phyloP scores from a whole-genome alignment of 2,329 filamentous ascomycete genomes.

The Fusarium pininemorale region DNA sequence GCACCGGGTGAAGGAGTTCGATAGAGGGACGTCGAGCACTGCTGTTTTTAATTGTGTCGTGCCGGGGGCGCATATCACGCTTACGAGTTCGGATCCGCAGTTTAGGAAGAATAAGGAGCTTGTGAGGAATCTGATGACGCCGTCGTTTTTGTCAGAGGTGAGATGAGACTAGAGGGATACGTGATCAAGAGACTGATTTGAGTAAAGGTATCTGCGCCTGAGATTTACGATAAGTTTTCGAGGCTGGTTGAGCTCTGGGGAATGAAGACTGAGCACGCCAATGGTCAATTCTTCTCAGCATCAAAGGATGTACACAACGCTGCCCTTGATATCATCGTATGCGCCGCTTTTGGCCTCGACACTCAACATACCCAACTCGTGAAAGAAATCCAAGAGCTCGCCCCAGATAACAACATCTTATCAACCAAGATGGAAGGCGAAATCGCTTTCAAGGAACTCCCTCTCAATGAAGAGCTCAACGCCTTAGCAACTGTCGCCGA shows the following conservation, averaged over 20 bases:
- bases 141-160: slow-evolving; percentile 19
- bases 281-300: slow-evolving; percentile 1
- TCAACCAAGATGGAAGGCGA: not conserved
- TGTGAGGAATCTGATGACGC: slow-evolving; percentile 29
- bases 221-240: slow-evolving; percentile 29
- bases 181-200: not conserved
- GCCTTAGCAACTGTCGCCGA: not conserved
- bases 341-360: slow-evolving; percentile 11
- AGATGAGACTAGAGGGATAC: rapidly evolving
- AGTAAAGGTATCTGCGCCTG: slow-evolving; percentile 16
- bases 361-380: slow-evolving; percentile 7
- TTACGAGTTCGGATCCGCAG: slow-evolving; percentile 19
- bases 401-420: rapidly evolving
- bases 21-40: slow-evolving; percentile 8
- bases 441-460: not conserved
- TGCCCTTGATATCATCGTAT: slow-evolving; percentile 21
- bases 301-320: slow-evolving; percentile 21
- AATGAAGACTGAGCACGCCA: slow-evolving; percentile 1
- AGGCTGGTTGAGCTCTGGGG: slow-evolving; percentile 11
- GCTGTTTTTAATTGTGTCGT: slow-evolving; percentile 13
- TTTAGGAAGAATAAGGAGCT: slow-evolving; percentile 33
- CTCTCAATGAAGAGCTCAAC: slow-evolving; percentile 16
- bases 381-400: slow-evolving; percentile 8
- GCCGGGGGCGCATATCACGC: slow-evolving; percentile 13
- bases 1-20: slow-evolving; percentile 27